These are phyloP conservation scores for Salvia rosmarinus DNA, from an alignment of 257 asterid genomes.

Conservation along the genomic window DNA sequence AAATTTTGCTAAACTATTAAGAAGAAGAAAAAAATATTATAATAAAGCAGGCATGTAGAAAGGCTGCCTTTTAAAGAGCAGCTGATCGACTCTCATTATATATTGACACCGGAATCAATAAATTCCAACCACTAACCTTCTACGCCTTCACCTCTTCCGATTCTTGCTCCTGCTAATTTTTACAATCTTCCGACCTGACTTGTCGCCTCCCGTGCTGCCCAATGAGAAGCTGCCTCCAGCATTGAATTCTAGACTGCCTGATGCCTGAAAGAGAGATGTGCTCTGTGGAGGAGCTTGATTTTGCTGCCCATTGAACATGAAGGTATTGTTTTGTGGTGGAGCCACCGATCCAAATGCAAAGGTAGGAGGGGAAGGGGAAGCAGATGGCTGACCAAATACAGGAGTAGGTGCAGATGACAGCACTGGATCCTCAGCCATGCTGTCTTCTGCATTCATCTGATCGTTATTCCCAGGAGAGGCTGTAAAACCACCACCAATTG, in stretches of 20 bases:
- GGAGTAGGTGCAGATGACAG: conserved; percentile 51
- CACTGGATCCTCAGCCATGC: conserved; percentile 91
- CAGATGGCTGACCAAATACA: conserved; percentile 57
- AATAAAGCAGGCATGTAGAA: conserved; percentile 1
- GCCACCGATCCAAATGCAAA: conserved; percentile 55
- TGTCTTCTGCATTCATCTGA: conserved; percentile 80
- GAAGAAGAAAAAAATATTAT: background rate
- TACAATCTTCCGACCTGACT: conserved; percentile 57
- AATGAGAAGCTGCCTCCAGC: conserved; percentile 81
- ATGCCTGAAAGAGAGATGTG: conserved; percentile 54
- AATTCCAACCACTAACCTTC: background rate
- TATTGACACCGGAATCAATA: background rate
- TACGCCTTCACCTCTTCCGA: conserved; percentile 52
- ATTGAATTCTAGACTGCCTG: conserved; percentile 55
- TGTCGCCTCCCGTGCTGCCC: conserved; percentile 69
- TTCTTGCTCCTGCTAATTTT: conserved; percentile 53
- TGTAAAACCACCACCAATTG: conserved; percentile 40
- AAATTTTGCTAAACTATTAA: conserved; percentile 31
- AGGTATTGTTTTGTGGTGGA: conserved; percentile 48
- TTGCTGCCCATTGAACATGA: conserved; percentile 68
- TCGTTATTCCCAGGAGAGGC: conserved; percentile 54
- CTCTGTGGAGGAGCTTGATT: conserved; percentile 52
- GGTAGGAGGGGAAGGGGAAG: conserved; percentile 45
- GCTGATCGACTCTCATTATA: background rate
- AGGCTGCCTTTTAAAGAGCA: background rate